Base-by-base conservation (phyloP, 306 rosid species). In the Citrullus colocynthis region DNA sequence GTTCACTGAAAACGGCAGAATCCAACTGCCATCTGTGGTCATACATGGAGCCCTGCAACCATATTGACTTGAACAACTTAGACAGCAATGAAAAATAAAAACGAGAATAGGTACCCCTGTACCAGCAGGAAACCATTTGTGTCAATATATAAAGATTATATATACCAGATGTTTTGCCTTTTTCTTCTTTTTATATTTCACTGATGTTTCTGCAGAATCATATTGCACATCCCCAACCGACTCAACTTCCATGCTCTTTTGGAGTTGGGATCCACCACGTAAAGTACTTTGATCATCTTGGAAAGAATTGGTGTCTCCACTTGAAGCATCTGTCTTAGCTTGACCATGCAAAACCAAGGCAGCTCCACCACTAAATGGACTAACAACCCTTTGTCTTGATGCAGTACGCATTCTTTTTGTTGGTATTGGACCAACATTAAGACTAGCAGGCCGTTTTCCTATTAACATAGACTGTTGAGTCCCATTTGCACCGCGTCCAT, bases 231-330 rank as follows among this genome's bases (percentile, higher is more conserved):
- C 91, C 75, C 96, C 93, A 82, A 45, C 87, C 30, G 99, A 96
- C 80, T 96, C 99, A 81, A 93, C 98, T 83, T 96, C 98, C 88
- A 93, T 62, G 84, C 93, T 90, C 84, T 82, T 96, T 84, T 89
- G 99, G 80, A 89, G 85, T 79, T 85, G 99, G 10, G 93, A 85
- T 42, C 97, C 93, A 20, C 87, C 89, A 74, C 89, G 88, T 80
- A 91, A 83, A 76, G 93, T 88, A 86, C 91, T 91, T 85, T 92
- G 97, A 83, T 96, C 99, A 82, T 96, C 99, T 83, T 90, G 99
- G 86, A 89, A 92, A 81, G 99, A 96, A 86, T 87, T 93, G 37
- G 99, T 91, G 84, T 96, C 99, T 56, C 99, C 99, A 77, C 99
- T 96, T 28, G 98, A 96, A 87, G 97, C 99, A 81, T 96, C 99